Conservation (phyloP, 768 basidiomycete species). For the Naganishia vaughanmartiniae region DNA sequence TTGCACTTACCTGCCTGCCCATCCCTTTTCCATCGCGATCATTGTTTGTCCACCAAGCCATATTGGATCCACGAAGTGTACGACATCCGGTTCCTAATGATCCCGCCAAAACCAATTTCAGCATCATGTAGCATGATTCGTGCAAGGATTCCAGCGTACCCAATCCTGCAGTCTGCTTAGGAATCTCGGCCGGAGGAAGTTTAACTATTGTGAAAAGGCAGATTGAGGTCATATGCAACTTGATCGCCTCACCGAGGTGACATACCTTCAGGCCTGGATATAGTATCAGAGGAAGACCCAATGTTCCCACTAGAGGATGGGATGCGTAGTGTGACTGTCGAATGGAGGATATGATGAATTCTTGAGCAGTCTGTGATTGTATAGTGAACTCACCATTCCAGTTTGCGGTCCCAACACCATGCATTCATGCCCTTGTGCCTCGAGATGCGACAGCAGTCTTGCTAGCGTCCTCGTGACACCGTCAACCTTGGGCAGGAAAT, state of each 20-base stretch:
- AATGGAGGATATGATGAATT: not conserved
- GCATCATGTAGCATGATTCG: conserved; percentile 29
- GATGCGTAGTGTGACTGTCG: conserved; percentile 51
- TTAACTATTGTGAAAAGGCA: conserved; percentile 40
- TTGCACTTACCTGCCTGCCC: conserved; percentile 42
- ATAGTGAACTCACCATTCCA: conserved; percentile 41
- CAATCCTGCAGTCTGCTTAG: conserved; percentile 51
- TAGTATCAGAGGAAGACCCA: conserved; percentile 54
- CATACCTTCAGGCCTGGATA: conserved; percentile 53
- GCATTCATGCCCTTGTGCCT: conserved; percentile 54
- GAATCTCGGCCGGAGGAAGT: conserved; percentile 56
- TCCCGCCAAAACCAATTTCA: conserved; percentile 21
- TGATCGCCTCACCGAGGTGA: not conserved
- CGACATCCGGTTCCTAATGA: conserved; percentile 52
- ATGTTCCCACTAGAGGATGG: conserved; percentile 54
- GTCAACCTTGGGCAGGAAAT: conserved; percentile 56
- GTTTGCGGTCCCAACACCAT: conserved; percentile 55
- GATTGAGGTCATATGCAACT: not conserved
- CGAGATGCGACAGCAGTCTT: conserved; percentile 54
- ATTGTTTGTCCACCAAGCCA: conserved; percentile 57
- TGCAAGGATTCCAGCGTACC: not conserved
- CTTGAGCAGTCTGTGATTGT: not conserved
- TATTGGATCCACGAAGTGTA: conserved; percentile 57
- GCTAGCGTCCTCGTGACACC: conserved; percentile 57
- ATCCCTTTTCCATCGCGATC: conserved; percentile 53